Conservation (phyloP, 257 asterid species). For the Ocimum tenuiflorum region DNA sequence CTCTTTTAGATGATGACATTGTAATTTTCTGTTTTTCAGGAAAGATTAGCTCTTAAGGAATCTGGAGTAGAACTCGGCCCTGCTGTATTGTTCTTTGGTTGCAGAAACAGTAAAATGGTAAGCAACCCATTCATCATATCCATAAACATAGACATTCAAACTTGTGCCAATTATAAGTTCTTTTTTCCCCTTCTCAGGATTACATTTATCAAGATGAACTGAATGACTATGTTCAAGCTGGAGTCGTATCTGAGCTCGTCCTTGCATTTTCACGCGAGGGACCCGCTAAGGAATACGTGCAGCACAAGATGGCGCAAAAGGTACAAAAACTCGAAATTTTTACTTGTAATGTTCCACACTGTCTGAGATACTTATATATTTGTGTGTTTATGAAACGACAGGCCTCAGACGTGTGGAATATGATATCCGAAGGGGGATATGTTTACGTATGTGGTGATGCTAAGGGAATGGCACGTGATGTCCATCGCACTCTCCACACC, state of each 20-base stretch:
- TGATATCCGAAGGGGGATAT: conserved; percentile 83
- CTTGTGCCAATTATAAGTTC: not conserved
- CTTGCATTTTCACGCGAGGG: conserved; percentile 96
- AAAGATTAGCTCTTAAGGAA: conserved; percentile 86
- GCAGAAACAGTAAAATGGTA: conserved; percentile 88
- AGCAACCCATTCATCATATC: conserved; percentile 16
- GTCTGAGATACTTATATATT: no score
- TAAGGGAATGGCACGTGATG: conserved; percentile 99
- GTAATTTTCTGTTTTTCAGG: conserved; percentile 42
- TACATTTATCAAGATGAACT: conserved; percentile 80
- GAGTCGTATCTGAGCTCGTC: conserved; percentile 82
- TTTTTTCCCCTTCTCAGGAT: conserved; percentile 48
- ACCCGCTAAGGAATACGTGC: conserved; percentile 80
- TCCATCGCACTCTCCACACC: conserved; percentile 88
- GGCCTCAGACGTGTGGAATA: conserved; percentile 80
- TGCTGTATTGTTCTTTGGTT: conserved; percentile 78
- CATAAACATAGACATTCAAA: not conserved
- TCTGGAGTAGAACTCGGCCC: conserved; percentile 89
- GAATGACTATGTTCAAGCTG: conserved; percentile 50
- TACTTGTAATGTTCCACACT: not conserved
- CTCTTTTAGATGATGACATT: not conserved
- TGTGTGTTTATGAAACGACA: no score
- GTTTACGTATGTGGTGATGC: conserved; percentile 96
- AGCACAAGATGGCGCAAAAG: conserved; percentile 86
- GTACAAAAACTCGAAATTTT: conserved; percentile 24